A percentile compares a stretch with the other conserved stretches of the same genome.
phyloP scores from a whole-genome alignment of 345 rosid species.

The Camelina laxa region DNA sequence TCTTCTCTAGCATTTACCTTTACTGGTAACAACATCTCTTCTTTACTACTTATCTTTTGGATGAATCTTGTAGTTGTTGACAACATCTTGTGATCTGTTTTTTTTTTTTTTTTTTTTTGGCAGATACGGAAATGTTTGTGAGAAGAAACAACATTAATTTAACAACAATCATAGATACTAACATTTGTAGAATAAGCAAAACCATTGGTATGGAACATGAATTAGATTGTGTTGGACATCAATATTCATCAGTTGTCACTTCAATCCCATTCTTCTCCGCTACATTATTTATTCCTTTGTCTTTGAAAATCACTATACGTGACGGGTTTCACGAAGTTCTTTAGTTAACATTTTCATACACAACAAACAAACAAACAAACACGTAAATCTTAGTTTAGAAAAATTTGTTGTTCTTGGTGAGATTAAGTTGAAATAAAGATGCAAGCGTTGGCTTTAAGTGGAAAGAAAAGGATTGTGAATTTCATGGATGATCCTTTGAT shows the following conservation, averaged over 20 bases:
- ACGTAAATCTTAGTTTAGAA: slow-evolving; percentile 35
- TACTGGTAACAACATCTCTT: slow-evolving; percentile 46
- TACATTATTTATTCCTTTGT: slow-evolving; percentile 74
- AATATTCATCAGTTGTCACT: slow-evolving; percentile 57
- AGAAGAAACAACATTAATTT: slow-evolving; percentile 47
- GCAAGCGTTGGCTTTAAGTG: slow-evolving; percentile 54
- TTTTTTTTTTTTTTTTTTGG: slow-evolving; percentile 18
- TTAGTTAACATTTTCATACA: slow-evolving; percentile 41
- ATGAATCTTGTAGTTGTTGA: neutral
- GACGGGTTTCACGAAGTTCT: slow-evolving; percentile 81
- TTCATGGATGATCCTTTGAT: slow-evolving; percentile 54
- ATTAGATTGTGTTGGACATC: slow-evolving; percentile 60
- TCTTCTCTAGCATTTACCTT: slow-evolving; percentile 53
- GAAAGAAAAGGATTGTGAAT: slow-evolving; percentile 49
- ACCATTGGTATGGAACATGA: slow-evolving; percentile 79
- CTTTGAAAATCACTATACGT: slow-evolving; percentile 81
- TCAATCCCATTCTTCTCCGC: slow-evolving; percentile 65
- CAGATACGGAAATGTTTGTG: slow-evolving; percentile 65
- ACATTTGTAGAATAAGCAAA: slow-evolving; percentile 17
- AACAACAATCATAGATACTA: slow-evolving; percentile 33
- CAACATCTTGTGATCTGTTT: neutral
- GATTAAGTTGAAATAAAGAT: slow-evolving; percentile 47
- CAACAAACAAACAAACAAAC: slow-evolving; percentile 5
- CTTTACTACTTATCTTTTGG: neutral
- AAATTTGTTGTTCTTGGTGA: slow-evolving; percentile 30